Conservation (phyloP, 176 grass and related monocot genomes). For the Carex myosuroides region DNA sequence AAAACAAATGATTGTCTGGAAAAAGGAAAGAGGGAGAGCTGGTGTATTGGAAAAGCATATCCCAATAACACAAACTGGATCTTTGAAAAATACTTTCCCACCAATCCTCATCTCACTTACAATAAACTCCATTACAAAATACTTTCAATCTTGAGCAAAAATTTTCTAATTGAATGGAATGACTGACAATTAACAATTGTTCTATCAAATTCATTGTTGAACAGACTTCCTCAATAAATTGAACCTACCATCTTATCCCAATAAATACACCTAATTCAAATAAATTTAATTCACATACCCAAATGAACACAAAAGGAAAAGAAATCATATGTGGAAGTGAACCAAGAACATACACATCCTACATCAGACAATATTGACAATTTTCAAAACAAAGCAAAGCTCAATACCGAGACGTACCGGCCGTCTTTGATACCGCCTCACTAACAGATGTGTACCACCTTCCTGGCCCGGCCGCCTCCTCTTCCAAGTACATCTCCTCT, state of each 20-base stretch:
- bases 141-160: background rate
- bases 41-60: background rate
- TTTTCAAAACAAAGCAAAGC: background rate
- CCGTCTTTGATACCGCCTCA: background rate
- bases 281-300: constrained; percentile 6
- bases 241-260: background rate
- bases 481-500: constrained; percentile 40
- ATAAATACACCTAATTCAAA: background rate
- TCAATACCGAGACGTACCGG: background rate
- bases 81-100: background rate
- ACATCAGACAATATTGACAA: background rate
- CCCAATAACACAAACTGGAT: background rate
- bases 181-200: background rate
- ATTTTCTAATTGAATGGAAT: background rate
- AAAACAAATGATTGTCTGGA: background rate
- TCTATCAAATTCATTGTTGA: constrained; percentile 2
- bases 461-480: constrained; percentile 30
- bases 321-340: background rate
- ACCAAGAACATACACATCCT: background rate
- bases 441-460: constrained; percentile 49
- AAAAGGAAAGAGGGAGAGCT: background rate
- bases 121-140: background rate
- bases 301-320: background rate
- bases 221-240: background rate
- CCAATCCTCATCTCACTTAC: too few relatives aligned